Evolutionary conservation across 2,329 filamentous ascomycete species (phyloP).

Genomic region (Arthroderma sp.): DNA sequence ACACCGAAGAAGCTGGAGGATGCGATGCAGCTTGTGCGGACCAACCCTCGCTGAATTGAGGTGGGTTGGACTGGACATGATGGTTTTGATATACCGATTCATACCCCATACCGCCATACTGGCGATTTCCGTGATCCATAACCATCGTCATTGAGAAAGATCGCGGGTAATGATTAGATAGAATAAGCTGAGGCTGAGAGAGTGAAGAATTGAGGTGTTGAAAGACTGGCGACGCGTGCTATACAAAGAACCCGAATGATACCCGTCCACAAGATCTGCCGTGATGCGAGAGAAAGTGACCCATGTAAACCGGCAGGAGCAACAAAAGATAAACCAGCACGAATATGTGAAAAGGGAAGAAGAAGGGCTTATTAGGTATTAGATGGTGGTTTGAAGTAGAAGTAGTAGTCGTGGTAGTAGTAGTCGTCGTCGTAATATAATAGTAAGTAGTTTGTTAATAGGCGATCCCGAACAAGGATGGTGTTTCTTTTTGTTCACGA

Average conservation of each 20-base stretch:
- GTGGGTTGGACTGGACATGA: conserved; percentile 48
- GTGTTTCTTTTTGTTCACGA: too few species aligned
- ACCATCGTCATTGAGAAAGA: conserved; percentile 75
- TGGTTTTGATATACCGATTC: conserved; percentile 60
- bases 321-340: background rate
- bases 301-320: background rate
- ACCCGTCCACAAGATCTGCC: too few species aligned
- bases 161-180: background rate
- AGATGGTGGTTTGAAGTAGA: too few species aligned
- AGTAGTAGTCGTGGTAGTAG: too few species aligned
- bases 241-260: too few species aligned
- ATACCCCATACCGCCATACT: conserved; percentile 66
- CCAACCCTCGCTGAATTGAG: conserved; percentile 90
- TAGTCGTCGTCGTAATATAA: too few species aligned
- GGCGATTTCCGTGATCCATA: conserved; percentile 76
- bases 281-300: too few species aligned
- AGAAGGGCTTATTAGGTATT: too few species aligned
- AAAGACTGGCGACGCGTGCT: too few species aligned
- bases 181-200: background rate
- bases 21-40: conserved; percentile 44
- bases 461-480: too few species aligned
- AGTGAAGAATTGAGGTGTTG: background rate
- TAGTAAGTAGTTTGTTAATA: too few species aligned
- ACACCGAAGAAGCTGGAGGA: conserved; percentile 47
- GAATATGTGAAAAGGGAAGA: too few species aligned